Evolutionary conservation across 768 basidiomycete species (phyloP), one percentile per base, ranked within the genome.

Genomic region (Phylloporus scabripes): DNA sequence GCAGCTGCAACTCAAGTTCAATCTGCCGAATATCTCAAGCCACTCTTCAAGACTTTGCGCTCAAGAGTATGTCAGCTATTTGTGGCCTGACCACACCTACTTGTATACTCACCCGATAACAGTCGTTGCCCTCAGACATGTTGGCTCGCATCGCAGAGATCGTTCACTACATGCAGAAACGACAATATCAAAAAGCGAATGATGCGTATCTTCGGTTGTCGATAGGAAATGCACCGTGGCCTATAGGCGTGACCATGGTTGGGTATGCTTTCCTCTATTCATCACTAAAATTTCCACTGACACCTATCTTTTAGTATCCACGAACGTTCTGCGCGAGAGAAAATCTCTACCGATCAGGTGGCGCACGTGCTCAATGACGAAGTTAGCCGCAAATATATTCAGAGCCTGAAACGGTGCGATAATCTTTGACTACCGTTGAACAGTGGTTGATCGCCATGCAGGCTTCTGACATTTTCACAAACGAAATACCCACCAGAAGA

Each of bases 201-300:
- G 96, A 99, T 64, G 86, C 94, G 0, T 99, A 99, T 66, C 81
- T 99, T 20, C 87, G 96, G 7, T 74, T 99, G 33, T 93, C 91
- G 5, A 99, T 99, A 55, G 96, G 96, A 29, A 99, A 96, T 60
- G 95, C 96, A 0, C 94, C 96, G 3, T 99, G 96, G 96, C 96
- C 96, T 1, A 99, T 99, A 61, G 96, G 96, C 37, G 96, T 99
- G 8, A 99, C 96, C 52, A 95, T 95, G 88, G 96, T 98, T 72
- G 94, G 92, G 92, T 92, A 69, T 33, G 84, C 74, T 10, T 34
- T 46, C 38, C 24, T 36, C 12, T 20, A 18, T 1, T 23, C 21
- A 18, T 33, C 3, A 3, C 3, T 28, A 26, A 15, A 34, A 28
- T 34, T 37, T 1, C 23, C 29, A n/a, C 32, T 37, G 24, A 52